These are phyloP conservation scores for Lachancea kluyveri DNA, from an alignment of 805 yeast species.

Conservation along the genomic window DNA sequence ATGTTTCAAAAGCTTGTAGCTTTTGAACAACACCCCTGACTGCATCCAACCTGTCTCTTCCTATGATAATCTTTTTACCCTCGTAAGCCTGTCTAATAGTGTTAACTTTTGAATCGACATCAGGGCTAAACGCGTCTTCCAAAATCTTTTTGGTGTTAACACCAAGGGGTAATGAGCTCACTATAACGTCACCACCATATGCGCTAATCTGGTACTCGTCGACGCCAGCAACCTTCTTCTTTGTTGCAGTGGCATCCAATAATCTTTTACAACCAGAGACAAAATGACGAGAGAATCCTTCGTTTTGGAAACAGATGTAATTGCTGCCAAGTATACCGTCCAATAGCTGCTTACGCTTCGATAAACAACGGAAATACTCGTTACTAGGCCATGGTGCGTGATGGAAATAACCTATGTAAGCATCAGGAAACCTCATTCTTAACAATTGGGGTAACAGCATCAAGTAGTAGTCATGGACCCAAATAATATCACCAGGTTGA, in stretches of 20 bases:
- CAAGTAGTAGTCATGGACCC: constrained; percentile 90
- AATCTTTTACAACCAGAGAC: constrained; percentile 84
- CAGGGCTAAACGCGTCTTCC: constrained; percentile 41
- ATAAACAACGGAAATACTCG: constrained; percentile 85
- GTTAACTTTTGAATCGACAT: constrained; percentile 55
- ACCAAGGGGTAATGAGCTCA: constrained; percentile 82
- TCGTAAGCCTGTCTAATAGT: constrained; percentile 59
- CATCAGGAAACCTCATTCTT: constrained; percentile 60
- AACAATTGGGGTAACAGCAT: constrained; percentile 76
- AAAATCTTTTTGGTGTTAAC: constrained; percentile 70
- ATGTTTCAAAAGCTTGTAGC: constrained; percentile 82
- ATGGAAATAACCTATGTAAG: constrained; percentile 68
- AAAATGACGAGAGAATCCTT: constrained; percentile 84
- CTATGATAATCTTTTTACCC: constrained; percentile 75
- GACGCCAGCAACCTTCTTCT: constrained; percentile 13
- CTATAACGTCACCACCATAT: constrained; percentile 70
- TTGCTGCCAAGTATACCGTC: constrained; percentile 92
- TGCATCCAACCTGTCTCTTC: constrained; percentile 86
- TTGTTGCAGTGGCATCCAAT: constrained; percentile 66
- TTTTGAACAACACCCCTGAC: constrained; percentile 94
- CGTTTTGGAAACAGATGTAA: constrained; percentile 79
- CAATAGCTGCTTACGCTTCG: constrained; percentile 73
- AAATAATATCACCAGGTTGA: constrained; percentile 81
- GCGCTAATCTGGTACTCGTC: constrained; percentile 43
- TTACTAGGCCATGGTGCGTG: constrained; percentile 95